Evolutionary conservation across 2,329 filamentous ascomycete genomes (phyloP).

Genomic region (Trichoderma semiorbis): DNA sequence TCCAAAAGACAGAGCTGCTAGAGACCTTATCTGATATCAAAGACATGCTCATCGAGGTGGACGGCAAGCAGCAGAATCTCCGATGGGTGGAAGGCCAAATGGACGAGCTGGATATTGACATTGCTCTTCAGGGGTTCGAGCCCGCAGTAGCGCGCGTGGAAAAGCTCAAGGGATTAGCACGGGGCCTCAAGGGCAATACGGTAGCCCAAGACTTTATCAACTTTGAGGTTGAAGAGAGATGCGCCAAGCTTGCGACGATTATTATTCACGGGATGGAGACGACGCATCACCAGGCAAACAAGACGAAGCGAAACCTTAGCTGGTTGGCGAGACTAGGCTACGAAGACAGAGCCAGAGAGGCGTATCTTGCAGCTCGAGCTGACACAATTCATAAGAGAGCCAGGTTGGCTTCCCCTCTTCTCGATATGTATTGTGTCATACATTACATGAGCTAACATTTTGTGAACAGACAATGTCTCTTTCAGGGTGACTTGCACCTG

Average conservation of each 20-base stretch:
- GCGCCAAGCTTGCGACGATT: constrained; percentile 69
- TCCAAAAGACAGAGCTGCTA: constrained; percentile 76
- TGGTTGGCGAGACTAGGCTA: constrained; percentile 87
- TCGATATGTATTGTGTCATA: neutral
- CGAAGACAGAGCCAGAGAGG: constrained; percentile 83
- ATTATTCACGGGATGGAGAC: constrained; percentile 75
- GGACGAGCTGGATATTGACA: constrained; percentile 93
- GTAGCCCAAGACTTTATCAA: constrained; percentile 90
- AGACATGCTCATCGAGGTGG: constrained; percentile 90
- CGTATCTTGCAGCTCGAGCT: constrained; percentile 76
- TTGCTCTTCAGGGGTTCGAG: constrained; percentile 86
- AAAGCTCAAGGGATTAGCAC: constrained; percentile 74
- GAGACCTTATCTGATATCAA: constrained; percentile 75
- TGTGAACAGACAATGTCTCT: constrained; percentile 73
- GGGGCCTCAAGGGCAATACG: constrained; percentile 76
- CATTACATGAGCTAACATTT: neutral
- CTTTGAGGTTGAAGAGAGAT: constrained; percentile 84
- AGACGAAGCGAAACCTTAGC: constrained; percentile 75
- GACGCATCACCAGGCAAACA: constrained; percentile 70
- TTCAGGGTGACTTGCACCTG: constrained; percentile 85
- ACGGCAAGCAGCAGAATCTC: constrained; percentile 93
- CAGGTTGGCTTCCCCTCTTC: constrained; percentile 50
- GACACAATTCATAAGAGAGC: constrained; percentile 77
- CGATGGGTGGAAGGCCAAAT: constrained; percentile 95
- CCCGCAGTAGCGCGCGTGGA: constrained; percentile 80